phyloP scores from a whole-genome alignment of 2,329 filamentous ascomycete species.

The Fusarium newnesense region DNA sequence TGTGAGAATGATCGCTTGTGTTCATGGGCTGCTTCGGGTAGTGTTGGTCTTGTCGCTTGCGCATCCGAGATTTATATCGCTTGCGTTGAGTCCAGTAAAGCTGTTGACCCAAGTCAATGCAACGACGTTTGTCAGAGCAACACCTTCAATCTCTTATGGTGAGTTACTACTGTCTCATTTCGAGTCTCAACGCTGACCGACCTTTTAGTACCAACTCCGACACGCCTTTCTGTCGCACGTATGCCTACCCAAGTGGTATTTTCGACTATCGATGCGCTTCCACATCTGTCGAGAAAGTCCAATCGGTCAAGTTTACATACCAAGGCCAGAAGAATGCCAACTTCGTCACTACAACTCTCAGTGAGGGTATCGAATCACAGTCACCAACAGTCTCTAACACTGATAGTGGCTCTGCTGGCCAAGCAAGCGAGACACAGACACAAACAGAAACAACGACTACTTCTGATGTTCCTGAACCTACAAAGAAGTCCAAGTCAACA shows the following conservation, averaged over 20 bases:
- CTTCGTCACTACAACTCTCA: neutral
- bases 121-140: neutral
- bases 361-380: neutral
- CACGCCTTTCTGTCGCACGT: neutral
- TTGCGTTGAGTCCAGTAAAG: neutral
- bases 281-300: neutral
- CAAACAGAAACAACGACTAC: neutral
- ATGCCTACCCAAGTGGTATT: neutral
- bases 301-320: neutral
- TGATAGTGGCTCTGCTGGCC: rapidly evolving
- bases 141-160: neutral
- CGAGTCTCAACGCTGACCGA: rapidly evolving
- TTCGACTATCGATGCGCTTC: neutral
- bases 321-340: neutral
- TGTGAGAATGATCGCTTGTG: neutral
- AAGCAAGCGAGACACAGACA: neutral
- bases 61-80: neutral
- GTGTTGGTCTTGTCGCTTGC: neutral
- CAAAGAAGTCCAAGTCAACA: neutral
- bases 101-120: neutral
- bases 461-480: neutral
- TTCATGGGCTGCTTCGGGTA: neutral
- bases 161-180: rapidly evolving
- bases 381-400: rapidly evolving
- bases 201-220: neutral